Evolutionary conservation across 352 stramenopile species (phyloP).

Genomic region (Phytophthora lateralis): DNA sequence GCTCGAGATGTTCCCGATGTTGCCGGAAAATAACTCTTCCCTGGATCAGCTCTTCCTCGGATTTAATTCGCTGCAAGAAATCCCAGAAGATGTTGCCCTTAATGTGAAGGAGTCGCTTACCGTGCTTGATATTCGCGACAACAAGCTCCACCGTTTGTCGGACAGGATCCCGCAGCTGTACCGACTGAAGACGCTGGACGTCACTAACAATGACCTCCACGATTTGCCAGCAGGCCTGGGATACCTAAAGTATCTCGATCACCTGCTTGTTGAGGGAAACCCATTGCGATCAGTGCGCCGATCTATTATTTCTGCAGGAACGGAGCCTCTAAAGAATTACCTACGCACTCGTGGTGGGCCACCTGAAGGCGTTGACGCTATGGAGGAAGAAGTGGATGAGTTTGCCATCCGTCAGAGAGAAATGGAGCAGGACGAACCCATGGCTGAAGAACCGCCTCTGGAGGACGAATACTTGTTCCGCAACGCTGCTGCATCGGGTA

Average conservation of each 20-base stretch:
- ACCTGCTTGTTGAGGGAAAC: constrained; percentile 80
- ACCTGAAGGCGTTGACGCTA: constrained; percentile 56
- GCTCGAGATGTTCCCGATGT: constrained; percentile 57
- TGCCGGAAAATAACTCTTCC: constrained; percentile 44
- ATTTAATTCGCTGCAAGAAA: constrained; percentile 59
- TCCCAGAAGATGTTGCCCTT: constrained; percentile 55
- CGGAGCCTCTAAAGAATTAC: constrained; percentile 83
- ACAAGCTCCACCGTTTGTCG: constrained; percentile 68
- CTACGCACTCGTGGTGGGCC: constrained; percentile 73
- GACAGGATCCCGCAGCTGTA: constrained; percentile 67
- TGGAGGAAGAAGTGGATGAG: constrained; percentile 80
- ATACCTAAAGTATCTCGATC: constrained; percentile 78
- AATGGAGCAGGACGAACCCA: constrained; percentile 43
- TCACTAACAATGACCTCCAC: constrained; percentile 85
- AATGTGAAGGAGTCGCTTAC: constrained; percentile 69
- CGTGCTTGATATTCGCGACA: constrained; percentile 80
- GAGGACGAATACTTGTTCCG: constrained; percentile 73
- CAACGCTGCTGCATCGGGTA: constrained; percentile 59
- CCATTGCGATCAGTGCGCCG: constrained; percentile 77
- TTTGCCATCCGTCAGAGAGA: constrained; percentile 55
- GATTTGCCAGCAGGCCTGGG: constrained; percentile 73
- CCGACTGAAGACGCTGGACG: constrained; percentile 78
- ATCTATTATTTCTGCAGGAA: constrained; percentile 64
- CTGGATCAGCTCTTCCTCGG: constrained; percentile 82
- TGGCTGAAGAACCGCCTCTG: constrained; percentile 25